Evolutionary conservation across 108 stramenopile species (phyloP).

Genomic region (Cafeteria roenbergensis): DNA sequence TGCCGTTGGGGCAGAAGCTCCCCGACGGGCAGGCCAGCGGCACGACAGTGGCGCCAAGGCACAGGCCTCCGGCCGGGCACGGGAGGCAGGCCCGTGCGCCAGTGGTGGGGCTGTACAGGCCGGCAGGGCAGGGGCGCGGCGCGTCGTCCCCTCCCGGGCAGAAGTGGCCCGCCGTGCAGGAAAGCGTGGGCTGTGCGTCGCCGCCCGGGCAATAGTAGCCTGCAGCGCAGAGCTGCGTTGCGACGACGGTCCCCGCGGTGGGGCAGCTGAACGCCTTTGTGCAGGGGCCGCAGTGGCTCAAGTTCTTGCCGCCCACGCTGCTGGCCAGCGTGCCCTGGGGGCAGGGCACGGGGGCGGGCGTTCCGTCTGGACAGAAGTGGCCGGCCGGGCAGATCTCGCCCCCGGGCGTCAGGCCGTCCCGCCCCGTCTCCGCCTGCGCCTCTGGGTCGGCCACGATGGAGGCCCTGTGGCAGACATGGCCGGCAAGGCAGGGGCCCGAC

Average conservation of each 20-base stretch:
- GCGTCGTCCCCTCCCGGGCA: background rate
- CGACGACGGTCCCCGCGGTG: background rate
- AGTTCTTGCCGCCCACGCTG: background rate
- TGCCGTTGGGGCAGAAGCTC: background rate
- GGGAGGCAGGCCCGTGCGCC: background rate
- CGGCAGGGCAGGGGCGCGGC: background rate
- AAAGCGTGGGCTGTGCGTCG: background rate
- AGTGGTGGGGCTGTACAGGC: background rate
- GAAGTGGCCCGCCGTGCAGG: background rate
- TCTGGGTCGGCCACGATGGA: too few relatives aligned
- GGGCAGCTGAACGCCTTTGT: background rate
- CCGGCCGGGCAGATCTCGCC: conserved; percentile 28
- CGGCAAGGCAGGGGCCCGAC: too few relatives aligned
- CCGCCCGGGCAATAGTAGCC: background rate
- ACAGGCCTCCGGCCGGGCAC: too few relatives aligned
- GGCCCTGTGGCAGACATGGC: too few relatives aligned
- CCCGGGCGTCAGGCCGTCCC: background rate
- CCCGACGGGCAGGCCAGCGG: background rate
- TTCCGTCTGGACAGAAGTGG: conserved; percentile 34
- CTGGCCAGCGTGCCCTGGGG: background rate
- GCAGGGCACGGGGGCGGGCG: conserved; percentile 13
- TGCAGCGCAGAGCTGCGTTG: background rate
- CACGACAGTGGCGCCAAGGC: background rate
- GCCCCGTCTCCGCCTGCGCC: too few relatives aligned
- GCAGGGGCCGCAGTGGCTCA: background rate